phyloP scores from a whole-genome alignment of 257 asterid genomes.

The Fraxinus pennsylvanica region DNA sequence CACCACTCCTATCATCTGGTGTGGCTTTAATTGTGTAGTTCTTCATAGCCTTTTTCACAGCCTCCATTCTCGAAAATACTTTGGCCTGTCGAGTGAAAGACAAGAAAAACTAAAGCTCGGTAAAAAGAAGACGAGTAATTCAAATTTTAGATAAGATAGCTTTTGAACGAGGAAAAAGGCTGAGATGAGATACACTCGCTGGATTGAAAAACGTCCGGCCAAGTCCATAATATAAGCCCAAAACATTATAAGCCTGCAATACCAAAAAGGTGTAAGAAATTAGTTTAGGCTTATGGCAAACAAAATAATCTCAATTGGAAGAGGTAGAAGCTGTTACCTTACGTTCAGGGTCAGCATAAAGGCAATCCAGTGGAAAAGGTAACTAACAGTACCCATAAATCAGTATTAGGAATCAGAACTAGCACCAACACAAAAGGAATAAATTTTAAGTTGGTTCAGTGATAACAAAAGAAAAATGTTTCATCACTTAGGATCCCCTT shows the following conservation, averaged over 20 bases:
- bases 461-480: background rate
- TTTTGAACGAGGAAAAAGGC: background rate
- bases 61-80: constrained; percentile 61
- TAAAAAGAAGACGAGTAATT: background rate
- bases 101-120: background rate
- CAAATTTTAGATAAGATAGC: constrained; percentile 2
- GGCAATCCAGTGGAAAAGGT: constrained; percentile 86
- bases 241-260: constrained; percentile 71
- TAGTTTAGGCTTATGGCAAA: constrained; percentile 5
- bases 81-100: constrained; percentile 43
- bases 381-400: constrained; percentile 44
- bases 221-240: constrained; percentile 85
- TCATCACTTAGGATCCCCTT: background rate
- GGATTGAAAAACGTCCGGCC: constrained; percentile 90
- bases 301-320: background rate
- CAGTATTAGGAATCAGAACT: constrained; percentile 20
- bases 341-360: constrained; percentile 86
- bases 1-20: constrained; percentile 76
- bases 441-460: background rate
- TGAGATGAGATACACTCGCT: constrained; percentile 59
- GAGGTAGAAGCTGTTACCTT: constrained; percentile 43
- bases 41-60: constrained; percentile 61
- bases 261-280: constrained; percentile 17
- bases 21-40: constrained; percentile 85
- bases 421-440: background rate